Evolutionary conservation across 805 yeast genomes (phyloP).

Genomic region (Yamadazyma paraphyllophila): DNA sequence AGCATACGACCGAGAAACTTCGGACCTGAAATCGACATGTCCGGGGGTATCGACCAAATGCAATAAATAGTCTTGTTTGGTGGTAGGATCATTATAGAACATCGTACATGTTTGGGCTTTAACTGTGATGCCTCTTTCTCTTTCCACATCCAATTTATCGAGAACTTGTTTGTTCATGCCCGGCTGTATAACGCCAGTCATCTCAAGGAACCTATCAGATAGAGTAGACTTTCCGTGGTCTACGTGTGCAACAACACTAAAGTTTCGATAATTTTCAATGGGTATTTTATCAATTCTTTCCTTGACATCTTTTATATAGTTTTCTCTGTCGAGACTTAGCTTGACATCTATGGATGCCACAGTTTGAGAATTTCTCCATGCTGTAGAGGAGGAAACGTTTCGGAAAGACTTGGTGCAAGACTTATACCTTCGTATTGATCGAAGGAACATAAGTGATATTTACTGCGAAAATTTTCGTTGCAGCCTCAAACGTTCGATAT

Average conservation of each 20-base stretch:
- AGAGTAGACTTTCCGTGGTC: constrained; percentile 89
- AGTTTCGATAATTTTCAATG: constrained; percentile 77
- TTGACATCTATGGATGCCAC: constrained; percentile 1
- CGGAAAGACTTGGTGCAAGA: neutral
- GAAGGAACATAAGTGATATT: neutral
- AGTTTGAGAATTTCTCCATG: neutral
- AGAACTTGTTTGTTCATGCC: constrained; percentile 79
- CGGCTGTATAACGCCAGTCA: constrained; percentile 83
- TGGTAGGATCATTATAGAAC: constrained; percentile 63
- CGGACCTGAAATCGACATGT: constrained; percentile 93
- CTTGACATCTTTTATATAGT: constrained; percentile 35
- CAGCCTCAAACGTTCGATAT: neutral
- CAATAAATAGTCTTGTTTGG: constrained; percentile 71
- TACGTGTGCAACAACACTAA: constrained; percentile 94
- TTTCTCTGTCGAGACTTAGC: constrained; percentile 27
- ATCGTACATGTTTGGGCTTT: constrained; percentile 96
- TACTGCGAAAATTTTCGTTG: constrained; percentile 6
- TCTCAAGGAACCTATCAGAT: constrained; percentile 81
- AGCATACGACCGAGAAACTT: constrained; percentile 90
- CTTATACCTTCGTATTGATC: neutral
- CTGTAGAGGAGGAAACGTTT: neutral
- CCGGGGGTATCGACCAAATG: constrained; percentile 98
- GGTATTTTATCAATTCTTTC: constrained; percentile 77
- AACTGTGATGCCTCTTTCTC: constrained; percentile 95
- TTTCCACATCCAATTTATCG: constrained; percentile 89